Evolutionary conservation across 2,329 filamentous ascomycete genomes (phyloP).

Genomic region (Exophiala sideris): DNA sequence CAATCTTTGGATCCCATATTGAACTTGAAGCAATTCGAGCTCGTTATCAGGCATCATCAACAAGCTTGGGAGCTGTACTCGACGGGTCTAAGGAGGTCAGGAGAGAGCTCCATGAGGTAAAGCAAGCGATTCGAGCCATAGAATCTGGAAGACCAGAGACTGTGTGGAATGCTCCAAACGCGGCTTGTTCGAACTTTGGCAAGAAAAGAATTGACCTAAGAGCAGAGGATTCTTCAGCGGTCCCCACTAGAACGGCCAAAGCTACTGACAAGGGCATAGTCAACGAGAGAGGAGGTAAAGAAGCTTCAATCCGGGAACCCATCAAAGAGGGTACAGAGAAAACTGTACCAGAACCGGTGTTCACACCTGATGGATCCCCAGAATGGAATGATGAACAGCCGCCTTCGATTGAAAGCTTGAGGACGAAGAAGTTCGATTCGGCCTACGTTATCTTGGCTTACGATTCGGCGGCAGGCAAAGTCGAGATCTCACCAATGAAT

Average conservation of each 20-base stretch:
- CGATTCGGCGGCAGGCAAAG: conserved; percentile 24
- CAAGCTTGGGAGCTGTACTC: conserved; percentile 16
- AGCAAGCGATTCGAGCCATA: conserved; percentile 14
- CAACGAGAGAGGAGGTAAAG: not conserved
- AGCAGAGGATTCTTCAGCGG: not conserved
- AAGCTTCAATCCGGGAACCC: not conserved
- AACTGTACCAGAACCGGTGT: conserved; percentile 15
- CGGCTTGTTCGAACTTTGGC: conserved; percentile 12
- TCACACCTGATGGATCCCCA: conserved; percentile 15
- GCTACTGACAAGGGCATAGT: not conserved
- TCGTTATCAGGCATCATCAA: not conserved
- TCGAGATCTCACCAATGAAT: conserved; percentile 23
- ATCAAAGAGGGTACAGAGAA: not conserved
- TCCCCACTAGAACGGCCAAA: not conserved
- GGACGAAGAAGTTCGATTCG: conserved; percentile 9
- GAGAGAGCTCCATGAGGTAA: conserved; percentile 19
- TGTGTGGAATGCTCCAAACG: conserved; percentile 14
- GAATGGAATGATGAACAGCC: conserved; percentile 25
- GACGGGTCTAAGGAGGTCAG: conserved; percentile 20
- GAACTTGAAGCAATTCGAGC: not conserved
- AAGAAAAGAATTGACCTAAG: conserved; percentile 17
- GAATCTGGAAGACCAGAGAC: conserved; percentile 14
- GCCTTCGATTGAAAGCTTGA: conserved; percentile 15
- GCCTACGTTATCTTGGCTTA: conserved; percentile 22
- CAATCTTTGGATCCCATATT: conserved; percentile 1